These are phyloP conservation scores for Yarrowia sp. DNA, from an alignment of 805 yeast genomes.

Conservation along the genomic window DNA sequence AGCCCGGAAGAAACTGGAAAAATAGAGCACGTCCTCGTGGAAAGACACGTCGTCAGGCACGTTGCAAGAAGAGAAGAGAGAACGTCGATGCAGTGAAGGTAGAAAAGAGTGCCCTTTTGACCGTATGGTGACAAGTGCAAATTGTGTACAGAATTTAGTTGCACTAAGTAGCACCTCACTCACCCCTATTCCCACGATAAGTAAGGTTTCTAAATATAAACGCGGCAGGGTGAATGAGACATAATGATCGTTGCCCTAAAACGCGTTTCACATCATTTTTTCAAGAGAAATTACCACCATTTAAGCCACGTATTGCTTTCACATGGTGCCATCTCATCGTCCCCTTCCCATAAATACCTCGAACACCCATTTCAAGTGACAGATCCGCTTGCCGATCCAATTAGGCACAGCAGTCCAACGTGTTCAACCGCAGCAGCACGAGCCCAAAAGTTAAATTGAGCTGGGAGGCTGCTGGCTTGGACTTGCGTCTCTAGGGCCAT, in stretches of 20 bases:
- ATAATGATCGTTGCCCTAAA: constrained; percentile 7
- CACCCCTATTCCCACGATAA: constrained; percentile 35
- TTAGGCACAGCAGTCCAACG: constrained; percentile 27
- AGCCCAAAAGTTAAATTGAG: constrained; percentile 18
- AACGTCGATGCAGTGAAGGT: constrained; percentile 14
- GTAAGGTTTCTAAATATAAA: constrained; percentile 37
- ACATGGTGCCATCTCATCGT: too few species aligned
- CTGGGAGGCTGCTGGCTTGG: constrained; percentile 11
- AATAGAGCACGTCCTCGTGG: constrained; percentile 17
- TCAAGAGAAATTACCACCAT: too few species aligned
- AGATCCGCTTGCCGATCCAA: constrained; percentile 14
- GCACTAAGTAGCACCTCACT: constrained; percentile 27
- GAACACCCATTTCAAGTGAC: neutral
- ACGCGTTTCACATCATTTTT: neutral
- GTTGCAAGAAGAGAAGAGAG: constrained; percentile 21
- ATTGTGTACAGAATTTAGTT: constrained; percentile 26
- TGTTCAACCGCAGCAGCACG: constrained; percentile 36
- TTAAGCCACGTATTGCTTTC: too few species aligned
- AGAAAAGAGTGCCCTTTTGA: constrained; percentile 19
- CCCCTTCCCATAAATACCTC: neutral
- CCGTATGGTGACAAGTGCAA: constrained; percentile 19
- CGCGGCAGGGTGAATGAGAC: constrained; percentile 38
- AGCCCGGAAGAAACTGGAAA: constrained; percentile 35
- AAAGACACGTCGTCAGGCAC: constrained; percentile 9
- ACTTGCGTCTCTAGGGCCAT: constrained; percentile 33